Percentiles rank a stretch among this genome's conserved stretches.
phyloP scores from a whole-genome alignment of 495 filamentous ascomycete species.

The Letharia columbiana region DNA sequence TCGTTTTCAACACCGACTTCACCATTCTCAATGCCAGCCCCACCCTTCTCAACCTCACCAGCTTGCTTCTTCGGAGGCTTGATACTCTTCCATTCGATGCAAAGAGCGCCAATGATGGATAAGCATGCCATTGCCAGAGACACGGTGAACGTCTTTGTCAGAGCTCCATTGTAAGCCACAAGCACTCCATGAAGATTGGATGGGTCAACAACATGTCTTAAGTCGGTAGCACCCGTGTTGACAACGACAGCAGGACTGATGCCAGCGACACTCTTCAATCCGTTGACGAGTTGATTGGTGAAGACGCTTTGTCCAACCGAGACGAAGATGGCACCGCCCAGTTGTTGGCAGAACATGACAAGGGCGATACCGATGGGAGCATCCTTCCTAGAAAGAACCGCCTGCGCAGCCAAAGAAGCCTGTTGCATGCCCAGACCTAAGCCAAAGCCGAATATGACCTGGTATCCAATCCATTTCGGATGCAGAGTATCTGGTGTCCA shows the following conservation, averaged over 20 bases:
- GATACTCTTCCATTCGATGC: slow-evolving; percentile 56
- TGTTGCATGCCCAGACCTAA: slow-evolving; percentile 68
- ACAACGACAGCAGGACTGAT: slow-evolving; percentile 43
- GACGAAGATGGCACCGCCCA: slow-evolving; percentile 60
- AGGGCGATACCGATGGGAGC: slow-evolving; percentile 54
- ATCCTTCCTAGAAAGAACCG: slow-evolving; percentile 46
- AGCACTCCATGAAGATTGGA: slow-evolving; percentile 37
- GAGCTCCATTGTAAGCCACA: slow-evolving; percentile 49
- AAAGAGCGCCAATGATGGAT: slow-evolving; percentile 41
- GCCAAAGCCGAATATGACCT: slow-evolving; percentile 62
- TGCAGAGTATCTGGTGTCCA: slow-evolving; percentile 43
- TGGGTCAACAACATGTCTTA: slow-evolving; percentile 36
- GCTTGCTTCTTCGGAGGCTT: slow-evolving; percentile 36
- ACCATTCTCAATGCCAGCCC: neutral
- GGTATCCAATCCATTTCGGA: slow-evolving; percentile 58
- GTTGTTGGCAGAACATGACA: slow-evolving; percentile 57
- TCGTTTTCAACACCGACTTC: neutral
- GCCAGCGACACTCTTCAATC: slow-evolving; percentile 37
- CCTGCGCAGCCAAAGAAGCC: slow-evolving; percentile 54
- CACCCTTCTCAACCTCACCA: slow-evolving; percentile 4
- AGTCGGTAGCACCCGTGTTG: slow-evolving; percentile 50
- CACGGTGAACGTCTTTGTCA: slow-evolving; percentile 45
- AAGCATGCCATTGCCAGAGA: slow-evolving; percentile 46
- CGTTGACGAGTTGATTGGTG: slow-evolving; percentile 47
- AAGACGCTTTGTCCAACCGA: slow-evolving; percentile 57